These are phyloP conservation scores for Pulveroboletus sp. DNA, from an alignment of 768 basidiomycete genomes.

Conservation along the genomic window DNA sequence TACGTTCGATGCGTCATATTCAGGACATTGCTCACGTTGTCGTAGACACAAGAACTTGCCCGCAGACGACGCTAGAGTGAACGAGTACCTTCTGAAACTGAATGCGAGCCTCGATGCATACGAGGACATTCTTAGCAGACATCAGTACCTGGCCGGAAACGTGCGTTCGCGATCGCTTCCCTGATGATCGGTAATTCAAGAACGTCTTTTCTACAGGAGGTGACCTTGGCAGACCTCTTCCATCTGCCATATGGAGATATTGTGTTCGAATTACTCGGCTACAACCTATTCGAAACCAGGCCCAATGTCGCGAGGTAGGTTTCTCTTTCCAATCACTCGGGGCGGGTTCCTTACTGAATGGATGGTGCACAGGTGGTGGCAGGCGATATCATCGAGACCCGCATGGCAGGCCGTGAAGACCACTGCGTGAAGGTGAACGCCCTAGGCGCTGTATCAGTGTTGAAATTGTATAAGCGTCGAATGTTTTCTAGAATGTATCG, in stretches of 20 bases:
- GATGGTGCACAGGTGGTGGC: slow-evolving; percentile 44
- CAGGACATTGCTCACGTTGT: slow-evolving; percentile 3
- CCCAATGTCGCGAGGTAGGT: slow-evolving; percentile 27
- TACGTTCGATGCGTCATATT: slow-evolving; percentile 9
- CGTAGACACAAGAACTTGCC: slow-evolving; percentile 6
- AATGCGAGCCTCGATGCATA: slow-evolving; percentile 45
- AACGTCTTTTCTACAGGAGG: slow-evolving; percentile 23
- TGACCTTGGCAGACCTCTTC: slow-evolving; percentile 44
- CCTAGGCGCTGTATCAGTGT: background rate
- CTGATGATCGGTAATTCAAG: background rate
- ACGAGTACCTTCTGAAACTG: slow-evolving; percentile 22
- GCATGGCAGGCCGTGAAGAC: slow-evolving; percentile 43
- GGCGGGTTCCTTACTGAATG: background rate
- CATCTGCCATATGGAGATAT: slow-evolving; percentile 39
- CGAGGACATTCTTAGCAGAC: slow-evolving; percentile 48
- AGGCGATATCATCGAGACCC: slow-evolving; percentile 40
- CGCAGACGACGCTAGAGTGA: slow-evolving; percentile 22
- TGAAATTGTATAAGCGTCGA: background rate
- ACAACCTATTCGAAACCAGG: slow-evolving; percentile 17
- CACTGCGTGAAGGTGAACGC: slow-evolving; percentile 34
- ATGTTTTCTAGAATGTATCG: background rate
- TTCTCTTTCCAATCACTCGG: too few relatives aligned
- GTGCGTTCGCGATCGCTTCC: slow-evolving; percentile 27
- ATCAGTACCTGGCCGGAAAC: slow-evolving; percentile 53
- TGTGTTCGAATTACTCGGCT: slow-evolving; percentile 23